Base-by-base conservation (phyloP, 257 asterid species). In the Sherardia arvensis region DNA sequence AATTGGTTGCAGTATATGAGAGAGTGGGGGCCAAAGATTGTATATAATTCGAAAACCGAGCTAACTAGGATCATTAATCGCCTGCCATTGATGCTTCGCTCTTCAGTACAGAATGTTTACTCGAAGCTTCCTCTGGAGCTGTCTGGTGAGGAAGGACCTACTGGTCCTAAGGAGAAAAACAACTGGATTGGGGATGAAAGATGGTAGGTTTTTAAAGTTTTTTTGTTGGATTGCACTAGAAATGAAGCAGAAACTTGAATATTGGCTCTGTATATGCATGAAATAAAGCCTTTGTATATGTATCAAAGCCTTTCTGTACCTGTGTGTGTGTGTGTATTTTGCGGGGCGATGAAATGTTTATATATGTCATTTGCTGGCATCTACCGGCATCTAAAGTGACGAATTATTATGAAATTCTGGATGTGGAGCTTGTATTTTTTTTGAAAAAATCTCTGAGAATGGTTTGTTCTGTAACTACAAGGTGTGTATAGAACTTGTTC, bases 141-240 rank as follows among this genome's bases (percentile, higher is more conserved):
- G 71, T 87, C 74, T 49, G 79, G 95, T 21, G 99, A 92, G 76
- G 96, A 85, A 56, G 99, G 99, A 2, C 99, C 97, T 53, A 77
- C 86, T 21, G 99, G 99, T 38, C 99, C 99, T 0, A 92, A 89
- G 86, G 99, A 87, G 91, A 92, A 92, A 88, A 87, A 92, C 76
- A 87, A 89, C 49, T 92, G 99, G 99, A n/a, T 71, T 61, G 97
- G 95, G 45, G 99, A 92, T 25, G 99, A 92, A 74, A 84, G 97
- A 73, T 76, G 95, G 71, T 85, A 85, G 81, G 62, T 48, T 51
- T 48, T 18, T 15, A 7, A n/a, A 20, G 49, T 20, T 10, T 29
- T 26, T 40, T 40, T 18, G 15, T 40, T 40, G 5, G n/a, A 40
- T 40, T 40, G n/a, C n/a, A 14, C 3, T 14, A 34, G 43, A 34